These are phyloP conservation scores for Amaranthus cruentus DNA, from an alignment of 148 eudicot species.

Conservation along the genomic window DNA sequence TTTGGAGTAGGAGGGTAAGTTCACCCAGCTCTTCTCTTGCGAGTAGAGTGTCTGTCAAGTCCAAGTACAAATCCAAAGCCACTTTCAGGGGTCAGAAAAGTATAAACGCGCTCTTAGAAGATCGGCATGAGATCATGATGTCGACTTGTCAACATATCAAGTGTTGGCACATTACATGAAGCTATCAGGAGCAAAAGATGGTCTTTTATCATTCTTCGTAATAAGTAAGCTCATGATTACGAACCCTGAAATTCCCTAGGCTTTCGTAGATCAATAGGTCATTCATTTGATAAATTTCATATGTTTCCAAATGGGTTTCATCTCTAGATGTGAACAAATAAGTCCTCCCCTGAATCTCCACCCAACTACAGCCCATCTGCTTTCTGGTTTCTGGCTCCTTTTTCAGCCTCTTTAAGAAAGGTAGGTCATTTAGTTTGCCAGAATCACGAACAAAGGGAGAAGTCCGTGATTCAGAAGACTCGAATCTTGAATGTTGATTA, in stretches of 20 bases:
- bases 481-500: slow-evolving; percentile 19
- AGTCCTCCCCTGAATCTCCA: slow-evolving; percentile 26
- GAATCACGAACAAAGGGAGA: slow-evolving; percentile 19
- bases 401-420: slow-evolving; percentile 15
- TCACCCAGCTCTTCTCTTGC: too few relatives aligned
- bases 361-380: slow-evolving; percentile 31
- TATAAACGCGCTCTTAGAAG: too few relatives aligned
- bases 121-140: too few relatives aligned
- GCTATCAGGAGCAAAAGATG: too few relatives aligned
- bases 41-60: too few relatives aligned
- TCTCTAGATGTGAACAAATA: slow-evolving; percentile 21
- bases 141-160: too few relatives aligned
- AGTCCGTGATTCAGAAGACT: slow-evolving; percentile 26
- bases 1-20: too few relatives aligned
- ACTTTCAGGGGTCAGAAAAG: too few relatives aligned
- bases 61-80: too few relatives aligned
- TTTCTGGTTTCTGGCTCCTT: slow-evolving; percentile 20
- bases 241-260: slow-evolving; percentile 1
- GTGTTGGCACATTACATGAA: too few relatives aligned
- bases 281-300: slow-evolving; percentile 16
- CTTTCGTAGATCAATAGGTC: slow-evolving; percentile 21
- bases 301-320: slow-evolving; percentile 22
- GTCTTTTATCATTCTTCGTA: background rate
- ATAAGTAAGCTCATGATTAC: background rate
- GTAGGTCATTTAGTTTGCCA: slow-evolving; percentile 15